Percentiles rank a stretch among this genome's conserved stretches.
Evolutionary conservation across 1,139 yeast species (phyloP).

Genomic region (Geotrichum bryndzae): DNA sequence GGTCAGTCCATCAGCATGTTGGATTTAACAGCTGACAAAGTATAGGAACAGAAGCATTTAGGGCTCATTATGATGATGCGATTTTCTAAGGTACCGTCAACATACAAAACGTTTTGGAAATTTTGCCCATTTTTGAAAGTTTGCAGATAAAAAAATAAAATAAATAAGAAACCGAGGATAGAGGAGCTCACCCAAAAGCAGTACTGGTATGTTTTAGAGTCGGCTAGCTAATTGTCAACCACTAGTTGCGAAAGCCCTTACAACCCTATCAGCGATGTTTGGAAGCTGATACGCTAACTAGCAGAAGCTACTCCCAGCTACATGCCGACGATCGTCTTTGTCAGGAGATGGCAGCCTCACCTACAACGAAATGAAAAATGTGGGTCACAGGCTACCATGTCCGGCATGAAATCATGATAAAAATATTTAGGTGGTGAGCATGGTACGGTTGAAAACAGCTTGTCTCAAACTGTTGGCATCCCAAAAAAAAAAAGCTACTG

Average conservation of each 20-base stretch:
- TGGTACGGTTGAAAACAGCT: too few species aligned
- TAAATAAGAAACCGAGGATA: background rate
- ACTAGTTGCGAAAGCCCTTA: background rate
- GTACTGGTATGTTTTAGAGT: background rate
- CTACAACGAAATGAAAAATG: background rate
- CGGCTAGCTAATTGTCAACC: background rate
- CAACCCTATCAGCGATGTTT: background rate
- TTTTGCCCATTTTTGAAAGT: background rate
- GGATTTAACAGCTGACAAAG: too few species aligned
- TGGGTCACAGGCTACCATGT: background rate
- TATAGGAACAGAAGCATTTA: background rate
- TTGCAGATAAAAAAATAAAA: background rate
- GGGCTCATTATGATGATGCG: background rate
- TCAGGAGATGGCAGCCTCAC: background rate
- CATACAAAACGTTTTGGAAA: background rate
- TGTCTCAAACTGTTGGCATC: too few species aligned
- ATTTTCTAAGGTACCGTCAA: background rate
- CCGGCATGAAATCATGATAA: background rate
- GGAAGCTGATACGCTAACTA: background rate
- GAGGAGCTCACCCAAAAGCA: background rate
- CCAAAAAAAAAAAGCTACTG: too few species aligned
- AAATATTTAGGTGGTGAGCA: background rate
- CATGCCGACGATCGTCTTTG: background rate
- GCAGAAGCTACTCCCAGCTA: background rate
- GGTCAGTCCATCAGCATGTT: too few species aligned